Evolutionary conservation across 2,329 filamentous ascomycete species (phyloP).

Genomic region (Apiospora malaysiana): DNA sequence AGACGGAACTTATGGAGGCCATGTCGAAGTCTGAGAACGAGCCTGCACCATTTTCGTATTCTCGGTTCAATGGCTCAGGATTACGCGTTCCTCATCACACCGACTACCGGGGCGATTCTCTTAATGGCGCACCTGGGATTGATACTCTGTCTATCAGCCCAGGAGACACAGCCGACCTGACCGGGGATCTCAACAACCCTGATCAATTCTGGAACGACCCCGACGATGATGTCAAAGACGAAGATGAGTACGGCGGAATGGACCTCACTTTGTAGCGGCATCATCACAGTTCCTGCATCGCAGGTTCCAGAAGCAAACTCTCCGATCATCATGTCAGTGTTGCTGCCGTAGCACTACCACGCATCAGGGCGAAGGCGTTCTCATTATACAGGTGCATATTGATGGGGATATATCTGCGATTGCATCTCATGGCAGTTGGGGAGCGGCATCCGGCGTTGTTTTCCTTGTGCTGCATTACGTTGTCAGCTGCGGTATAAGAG

Average conservation of each 20-base stretch:
- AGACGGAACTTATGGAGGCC: slow-evolving; percentile 86
- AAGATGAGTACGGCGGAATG: slow-evolving; percentile 73
- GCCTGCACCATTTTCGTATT: slow-evolving; percentile 78
- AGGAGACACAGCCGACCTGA: slow-evolving; percentile 47
- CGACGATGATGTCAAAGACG: slow-evolving; percentile 87
- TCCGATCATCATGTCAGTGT: background rate
- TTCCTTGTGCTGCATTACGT: background rate
- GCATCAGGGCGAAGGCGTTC: slow-evolving; percentile 6
- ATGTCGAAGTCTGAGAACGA: slow-evolving; percentile 76
- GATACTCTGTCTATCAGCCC: slow-evolving; percentile 60
- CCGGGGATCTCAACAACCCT: slow-evolving; percentile 54
- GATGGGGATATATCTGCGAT: slow-evolving; percentile 4
- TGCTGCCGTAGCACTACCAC: background rate
- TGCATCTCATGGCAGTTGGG: slow-evolving; percentile 15
- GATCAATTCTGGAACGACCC: slow-evolving; percentile 71
- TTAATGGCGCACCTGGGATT: slow-evolving; percentile 55
- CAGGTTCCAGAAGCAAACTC: slow-evolving; percentile 30
- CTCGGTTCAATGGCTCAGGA: slow-evolving; percentile 80
- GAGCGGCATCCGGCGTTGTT: background rate
- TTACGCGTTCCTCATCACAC: slow-evolving; percentile 93
- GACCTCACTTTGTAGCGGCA: slow-evolving; percentile 8
- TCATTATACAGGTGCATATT: slow-evolving; percentile 16
- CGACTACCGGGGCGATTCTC: slow-evolving; percentile 82
- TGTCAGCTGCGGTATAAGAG: slow-evolving; percentile 10
- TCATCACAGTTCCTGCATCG: slow-evolving; percentile 10